A percentile compares a stretch with the other conserved stretches of the same genome.
Evolutionary conservation across 1,284 basidiomycete species (phyloP).

Genomic region (Cryptococcus sp.): DNA sequence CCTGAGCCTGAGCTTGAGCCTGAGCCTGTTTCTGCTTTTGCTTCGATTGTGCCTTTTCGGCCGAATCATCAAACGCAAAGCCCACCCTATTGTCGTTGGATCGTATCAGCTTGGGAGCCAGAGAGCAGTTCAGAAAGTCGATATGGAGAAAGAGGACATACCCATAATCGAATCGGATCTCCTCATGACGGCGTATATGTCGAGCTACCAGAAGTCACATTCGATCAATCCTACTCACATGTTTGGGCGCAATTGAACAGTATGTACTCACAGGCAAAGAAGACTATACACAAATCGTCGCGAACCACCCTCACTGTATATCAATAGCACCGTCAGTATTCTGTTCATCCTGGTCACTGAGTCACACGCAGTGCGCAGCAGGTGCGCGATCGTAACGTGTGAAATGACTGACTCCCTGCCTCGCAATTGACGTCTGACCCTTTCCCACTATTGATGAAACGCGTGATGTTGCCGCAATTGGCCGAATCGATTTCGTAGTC

Average conservation of each 20-base stretch:
- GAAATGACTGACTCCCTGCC: conserved; percentile 13
- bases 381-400: not conserved
- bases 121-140: too few species aligned
- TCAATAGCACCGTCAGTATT: too few species aligned
- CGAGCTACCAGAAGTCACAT: conserved; percentile 7
- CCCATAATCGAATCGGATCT: conserved; percentile 26
- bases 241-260: not conserved
- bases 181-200: conserved; percentile 17
- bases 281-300: not conserved
- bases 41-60: too few species aligned
- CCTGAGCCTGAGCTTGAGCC: too few species aligned
- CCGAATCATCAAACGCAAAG: too few species aligned
- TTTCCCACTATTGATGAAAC: conserved; percentile 23
- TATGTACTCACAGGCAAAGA: conserved; percentile 4
- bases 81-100: too few species aligned
- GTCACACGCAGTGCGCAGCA: too few species aligned
- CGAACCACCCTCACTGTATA: not conserved
- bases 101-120: too few species aligned
- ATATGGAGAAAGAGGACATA: not conserved
- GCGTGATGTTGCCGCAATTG: conserved; percentile 15
- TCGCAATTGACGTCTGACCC: conserved; percentile 12
- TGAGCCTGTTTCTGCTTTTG: too few species aligned
- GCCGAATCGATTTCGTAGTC: conserved; percentile 20
- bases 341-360: too few species aligned
- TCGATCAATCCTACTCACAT: not conserved